phyloP scores from a whole-genome alignment of 148 eudicot genomes.

The Selenicereus undatus region DNA sequence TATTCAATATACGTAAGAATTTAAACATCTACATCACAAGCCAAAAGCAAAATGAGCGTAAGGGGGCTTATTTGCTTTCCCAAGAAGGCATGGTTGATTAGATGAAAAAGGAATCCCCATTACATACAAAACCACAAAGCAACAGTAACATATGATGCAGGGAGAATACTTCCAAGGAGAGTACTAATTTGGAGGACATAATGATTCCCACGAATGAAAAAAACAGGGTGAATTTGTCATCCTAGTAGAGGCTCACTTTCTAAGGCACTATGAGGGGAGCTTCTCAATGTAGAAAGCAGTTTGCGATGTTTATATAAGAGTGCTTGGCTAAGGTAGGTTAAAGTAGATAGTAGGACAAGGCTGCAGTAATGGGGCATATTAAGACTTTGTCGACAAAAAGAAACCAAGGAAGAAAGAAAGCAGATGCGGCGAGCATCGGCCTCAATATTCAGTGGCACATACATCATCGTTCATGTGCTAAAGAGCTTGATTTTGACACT shows the following conservation, averaged over 20 bases:
- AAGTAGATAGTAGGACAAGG: slow-evolving; percentile 17
- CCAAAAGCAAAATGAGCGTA: too few relatives aligned
- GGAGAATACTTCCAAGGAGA: not conserved
- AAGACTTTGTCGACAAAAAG: not conserved
- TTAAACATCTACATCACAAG: too few relatives aligned
- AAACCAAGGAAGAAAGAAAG: not conserved
- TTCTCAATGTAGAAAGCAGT: slow-evolving; percentile 21
- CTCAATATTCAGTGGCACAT: slow-evolving; percentile 21
- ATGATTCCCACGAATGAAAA: not conserved
- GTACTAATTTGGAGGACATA: slow-evolving; percentile 11
- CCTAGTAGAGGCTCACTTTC: slow-evolving; percentile 12
- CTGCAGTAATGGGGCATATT: slow-evolving; percentile 9
- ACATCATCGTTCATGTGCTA: not conserved
- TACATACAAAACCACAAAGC: too few relatives aligned
- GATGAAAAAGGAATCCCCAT: too few relatives aligned
- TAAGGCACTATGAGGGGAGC: slow-evolving; percentile 14
- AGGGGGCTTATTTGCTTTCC: too few relatives aligned
- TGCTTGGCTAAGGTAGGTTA: slow-evolving; percentile 21
- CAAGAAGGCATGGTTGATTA: too few relatives aligned
- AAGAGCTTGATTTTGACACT: slow-evolving; percentile 13
- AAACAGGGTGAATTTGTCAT: not conserved
- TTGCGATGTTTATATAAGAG: slow-evolving; percentile 23
- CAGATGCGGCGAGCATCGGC: slow-evolving; percentile 34
- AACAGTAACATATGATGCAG: too few relatives aligned
- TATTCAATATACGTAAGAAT: too few relatives aligned